phyloP scores from a whole-genome alignment of 139 green algal genomes.

The Chlorella vulgaris region DNA sequence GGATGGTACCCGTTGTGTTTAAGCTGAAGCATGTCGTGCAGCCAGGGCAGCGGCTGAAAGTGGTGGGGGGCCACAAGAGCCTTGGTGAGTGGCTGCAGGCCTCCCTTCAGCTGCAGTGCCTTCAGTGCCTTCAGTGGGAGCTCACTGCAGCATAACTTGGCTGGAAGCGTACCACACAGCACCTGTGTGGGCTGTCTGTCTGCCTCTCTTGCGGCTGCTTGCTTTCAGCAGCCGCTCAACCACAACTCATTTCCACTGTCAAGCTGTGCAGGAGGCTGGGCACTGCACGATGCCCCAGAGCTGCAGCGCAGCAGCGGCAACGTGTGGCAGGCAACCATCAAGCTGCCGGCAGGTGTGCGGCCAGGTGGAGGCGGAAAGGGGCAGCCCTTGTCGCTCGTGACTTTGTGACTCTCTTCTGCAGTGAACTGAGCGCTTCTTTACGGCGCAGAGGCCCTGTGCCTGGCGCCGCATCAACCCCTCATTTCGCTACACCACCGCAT shows the following conservation, averaged over 20 bases:
- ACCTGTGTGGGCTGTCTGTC: background rate
- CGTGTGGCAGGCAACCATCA: background rate
- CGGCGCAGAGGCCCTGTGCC: no score
- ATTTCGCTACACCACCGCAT: no score
- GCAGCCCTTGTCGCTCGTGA: no score
- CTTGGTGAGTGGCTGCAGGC: no score
- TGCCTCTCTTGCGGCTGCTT: background rate
- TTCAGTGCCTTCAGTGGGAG: no score
- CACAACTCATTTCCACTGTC: background rate
- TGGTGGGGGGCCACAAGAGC: slow-evolving; percentile 17
- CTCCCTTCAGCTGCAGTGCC: no score
- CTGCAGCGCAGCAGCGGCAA: background rate
- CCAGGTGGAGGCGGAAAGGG: background rate
- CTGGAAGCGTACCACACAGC: no score
- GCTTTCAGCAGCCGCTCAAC: background rate
- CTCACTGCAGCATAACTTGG: no score
- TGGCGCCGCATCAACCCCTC: no score
- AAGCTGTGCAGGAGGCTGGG: background rate
- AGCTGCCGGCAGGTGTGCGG: slow-evolving; percentile 16
- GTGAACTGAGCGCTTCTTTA: no score
- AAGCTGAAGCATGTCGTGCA: background rate
- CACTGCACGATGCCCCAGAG: background rate
- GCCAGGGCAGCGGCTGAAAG: background rate
- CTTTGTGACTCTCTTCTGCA: no score
- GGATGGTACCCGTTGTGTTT: background rate